A percentile compares a stretch with the other conserved stretches of the same genome.
phyloP scores from a whole-genome alignment of 2,329 filamentous ascomycete genomes.

The Huntiella savannae region DNA sequence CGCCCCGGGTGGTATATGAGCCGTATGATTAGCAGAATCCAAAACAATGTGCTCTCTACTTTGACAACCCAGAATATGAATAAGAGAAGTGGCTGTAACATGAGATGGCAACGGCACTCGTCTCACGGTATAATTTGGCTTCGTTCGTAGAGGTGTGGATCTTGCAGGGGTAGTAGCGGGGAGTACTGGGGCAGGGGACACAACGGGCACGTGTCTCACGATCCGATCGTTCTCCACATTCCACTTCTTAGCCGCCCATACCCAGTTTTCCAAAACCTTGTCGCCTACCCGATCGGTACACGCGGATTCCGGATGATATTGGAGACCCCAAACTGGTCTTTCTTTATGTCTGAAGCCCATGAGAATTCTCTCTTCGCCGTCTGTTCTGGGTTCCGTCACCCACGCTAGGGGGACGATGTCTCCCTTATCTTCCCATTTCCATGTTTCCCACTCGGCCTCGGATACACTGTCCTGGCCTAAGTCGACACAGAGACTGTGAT shows the following conservation, averaged over 20 bases:
- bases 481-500: conserved; percentile 46
- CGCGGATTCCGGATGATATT: conserved; percentile 80
- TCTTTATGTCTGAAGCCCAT: conserved; percentile 54
- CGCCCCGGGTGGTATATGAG: conserved; percentile 20
- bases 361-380: conserved; percentile 35
- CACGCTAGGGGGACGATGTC: conserved; percentile 43
- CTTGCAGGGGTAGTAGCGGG: too few species aligned
- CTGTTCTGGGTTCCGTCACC: conserved; percentile 28
- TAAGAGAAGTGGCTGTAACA: conserved; percentile 28
- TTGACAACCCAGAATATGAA: conserved; percentile 26
- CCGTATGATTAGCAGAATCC: conserved; percentile 32
- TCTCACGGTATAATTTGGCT: background rate
- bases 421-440: conserved; percentile 21
- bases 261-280: conserved; percentile 56
- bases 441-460: conserved; percentile 19
- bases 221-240: conserved; percentile 22
- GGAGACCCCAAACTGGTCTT: conserved; percentile 69
- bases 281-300: conserved; percentile 55
- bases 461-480: conserved; percentile 28
- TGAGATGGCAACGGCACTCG: conserved; percentile 13
- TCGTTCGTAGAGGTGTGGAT: too few species aligned
- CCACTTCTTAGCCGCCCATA: conserved; percentile 43
- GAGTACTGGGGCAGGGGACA: background rate
- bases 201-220: background rate
- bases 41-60: conserved; percentile 33